These are phyloP conservation scores for Pythium aphanidermatum DNA, from an alignment of 352 stramenopile species.

Conservation along the genomic window DNA sequence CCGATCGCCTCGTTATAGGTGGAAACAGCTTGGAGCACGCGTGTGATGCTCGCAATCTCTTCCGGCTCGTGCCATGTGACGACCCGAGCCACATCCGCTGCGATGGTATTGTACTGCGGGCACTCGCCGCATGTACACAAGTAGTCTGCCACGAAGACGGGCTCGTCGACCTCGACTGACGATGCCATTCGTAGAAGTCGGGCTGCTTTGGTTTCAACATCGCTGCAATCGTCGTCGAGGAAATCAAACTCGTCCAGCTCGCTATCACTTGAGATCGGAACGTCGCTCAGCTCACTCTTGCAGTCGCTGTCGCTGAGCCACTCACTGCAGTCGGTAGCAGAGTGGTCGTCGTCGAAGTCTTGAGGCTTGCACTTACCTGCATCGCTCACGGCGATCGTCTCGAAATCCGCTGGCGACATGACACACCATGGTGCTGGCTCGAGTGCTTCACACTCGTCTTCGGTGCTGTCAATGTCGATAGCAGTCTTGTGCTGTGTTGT, in stretches of 20 bases:
- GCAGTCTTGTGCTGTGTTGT: not conserved
- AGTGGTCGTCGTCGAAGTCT: constrained; percentile 7
- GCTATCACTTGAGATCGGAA: not conserved
- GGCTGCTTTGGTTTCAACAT: constrained; percentile 1
- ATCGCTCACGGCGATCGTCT: not conserved
- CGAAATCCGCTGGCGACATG: constrained; percentile 7
- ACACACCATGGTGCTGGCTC: constrained; percentile 8
- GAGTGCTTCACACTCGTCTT: constrained; percentile 5
- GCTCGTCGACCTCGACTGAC: not conserved
- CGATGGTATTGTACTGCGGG: constrained; percentile 15
- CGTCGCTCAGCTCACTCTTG: constrained; percentile 10
- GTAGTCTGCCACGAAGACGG: constrained; percentile 12
- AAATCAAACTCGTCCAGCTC: constrained; percentile 14
- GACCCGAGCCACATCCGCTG: constrained; percentile 8
- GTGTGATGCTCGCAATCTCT: constrained; percentile 22
- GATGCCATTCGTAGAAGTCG: constrained; percentile 13
- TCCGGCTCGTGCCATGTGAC: constrained; percentile 18
- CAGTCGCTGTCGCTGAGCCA: constrained; percentile 15
- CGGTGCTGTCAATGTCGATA: not conserved
- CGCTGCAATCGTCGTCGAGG: constrained; percentile 5
- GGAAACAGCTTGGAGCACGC: constrained; percentile 59
- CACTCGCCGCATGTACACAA: constrained; percentile 21
- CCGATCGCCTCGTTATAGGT: constrained; percentile 64
- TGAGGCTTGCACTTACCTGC: not conserved
- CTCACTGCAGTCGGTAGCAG: constrained; percentile 15